phyloP scores from a whole-genome alignment of 2,329 filamentous ascomycete genomes.

The Arthrobotrys megalospora region DNA sequence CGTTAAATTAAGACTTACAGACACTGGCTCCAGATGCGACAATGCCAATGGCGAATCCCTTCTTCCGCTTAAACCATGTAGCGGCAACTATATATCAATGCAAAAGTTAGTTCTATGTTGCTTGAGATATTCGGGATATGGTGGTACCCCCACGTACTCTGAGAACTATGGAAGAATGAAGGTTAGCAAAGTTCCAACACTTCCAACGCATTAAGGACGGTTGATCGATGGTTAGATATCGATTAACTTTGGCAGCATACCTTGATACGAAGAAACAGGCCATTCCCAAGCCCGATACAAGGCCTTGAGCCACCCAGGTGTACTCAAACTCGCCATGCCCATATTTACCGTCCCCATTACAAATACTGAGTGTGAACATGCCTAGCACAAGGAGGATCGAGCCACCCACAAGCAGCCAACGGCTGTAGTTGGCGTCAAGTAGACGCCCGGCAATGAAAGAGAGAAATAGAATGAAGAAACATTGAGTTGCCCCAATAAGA shows the following conservation, averaged over 20 bases:
- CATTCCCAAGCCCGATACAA: constrained; percentile 51
- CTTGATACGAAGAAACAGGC: constrained; percentile 58
- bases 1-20: constrained; percentile 28
- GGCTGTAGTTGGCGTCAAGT: constrained; percentile 57
- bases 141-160: constrained; percentile 29
- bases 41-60: constrained; percentile 57
- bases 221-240: not conserved
- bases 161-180: constrained; percentile 32
- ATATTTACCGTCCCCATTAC: constrained; percentile 21
- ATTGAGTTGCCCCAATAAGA: constrained; percentile 54
- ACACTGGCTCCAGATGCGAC: constrained; percentile 55
- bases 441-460: constrained; percentile 53
- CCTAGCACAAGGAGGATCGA: constrained; percentile 42
- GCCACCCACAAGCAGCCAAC: constrained; percentile 40
- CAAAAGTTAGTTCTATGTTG: not conserved
- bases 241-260: constrained; percentile 6
- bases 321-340: constrained; percentile 36
- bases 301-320: constrained; percentile 46
- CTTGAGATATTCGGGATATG: not conserved
- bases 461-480: constrained; percentile 58
- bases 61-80: constrained; percentile 60
- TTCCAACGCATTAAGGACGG: constrained; percentile 31
- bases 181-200: constrained; percentile 41
- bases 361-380: constrained; percentile 46
- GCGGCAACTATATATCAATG: constrained; percentile 44